Evolutionary conservation across 768 basidiomycete genomes (phyloP).

Genomic region (Kwoniella bestiolae): DNA sequence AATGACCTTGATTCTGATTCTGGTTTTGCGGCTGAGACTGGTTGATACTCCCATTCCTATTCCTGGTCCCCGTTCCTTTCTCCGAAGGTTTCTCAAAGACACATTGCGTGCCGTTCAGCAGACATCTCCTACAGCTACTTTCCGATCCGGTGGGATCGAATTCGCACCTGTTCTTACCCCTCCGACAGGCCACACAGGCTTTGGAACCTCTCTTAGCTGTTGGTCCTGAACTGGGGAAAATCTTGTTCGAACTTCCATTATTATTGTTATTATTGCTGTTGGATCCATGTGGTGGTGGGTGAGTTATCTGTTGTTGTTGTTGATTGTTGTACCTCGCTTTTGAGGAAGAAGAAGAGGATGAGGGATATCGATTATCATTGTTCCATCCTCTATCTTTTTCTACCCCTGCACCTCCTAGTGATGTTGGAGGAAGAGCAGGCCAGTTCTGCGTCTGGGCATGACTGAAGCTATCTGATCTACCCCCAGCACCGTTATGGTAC

Average conservation of each 20-base stretch:
- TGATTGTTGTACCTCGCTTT: slow-evolving; percentile 3
- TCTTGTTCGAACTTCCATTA: too few species aligned
- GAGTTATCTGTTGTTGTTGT: slow-evolving; percentile 1
- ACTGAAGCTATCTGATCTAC: slow-evolving; percentile 10
- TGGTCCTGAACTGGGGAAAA: slow-evolving; percentile 17
- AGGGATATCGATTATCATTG: not conserved
- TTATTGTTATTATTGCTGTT: too few species aligned
- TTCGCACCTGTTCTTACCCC: slow-evolving; percentile 56
- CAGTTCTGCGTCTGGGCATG: not conserved
- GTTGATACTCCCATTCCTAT: slow-evolving; percentile 23
- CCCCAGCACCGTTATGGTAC: not conserved
- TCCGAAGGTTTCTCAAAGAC: slow-evolving; percentile 52
- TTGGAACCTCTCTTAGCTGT: slow-evolving; percentile 43
- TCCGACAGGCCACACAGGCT: slow-evolving; percentile 50
- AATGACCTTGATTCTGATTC: not conserved
- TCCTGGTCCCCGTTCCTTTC: slow-evolving; percentile 10
- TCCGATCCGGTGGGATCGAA: slow-evolving; percentile 37
- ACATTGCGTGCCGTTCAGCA: slow-evolving; percentile 43
- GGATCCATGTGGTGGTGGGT: slow-evolving; percentile 1
- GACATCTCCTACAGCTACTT: slow-evolving; percentile 44
- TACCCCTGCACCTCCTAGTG: not conserved
- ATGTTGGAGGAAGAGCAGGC: not conserved
- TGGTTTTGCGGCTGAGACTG: not conserved
- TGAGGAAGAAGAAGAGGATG: not conserved
- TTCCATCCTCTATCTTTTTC: slow-evolving; percentile 10